These are phyloP conservation scores for Malassezia slooffiae DNA, from an alignment of 1,284 basidiomycete species.

Conservation along the genomic window DNA sequence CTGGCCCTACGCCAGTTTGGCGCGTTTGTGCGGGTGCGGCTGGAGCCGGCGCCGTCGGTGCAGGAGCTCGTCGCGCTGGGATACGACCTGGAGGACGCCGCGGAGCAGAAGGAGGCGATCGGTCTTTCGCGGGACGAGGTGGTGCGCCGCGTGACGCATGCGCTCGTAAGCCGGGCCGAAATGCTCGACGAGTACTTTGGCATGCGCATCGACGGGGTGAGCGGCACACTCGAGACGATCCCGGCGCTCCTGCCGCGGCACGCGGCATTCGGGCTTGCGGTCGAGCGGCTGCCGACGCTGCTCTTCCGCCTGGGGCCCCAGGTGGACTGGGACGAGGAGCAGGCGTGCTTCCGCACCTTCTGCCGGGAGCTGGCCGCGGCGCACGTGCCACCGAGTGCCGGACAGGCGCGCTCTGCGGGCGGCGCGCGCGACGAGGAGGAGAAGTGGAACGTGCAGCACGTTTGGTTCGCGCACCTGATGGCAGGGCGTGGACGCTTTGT, in stretches of 20 bases:
- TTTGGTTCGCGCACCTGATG: conserved; percentile 35
- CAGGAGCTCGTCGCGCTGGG: conserved; percentile 65
- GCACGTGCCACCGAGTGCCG: conserved; percentile 17
- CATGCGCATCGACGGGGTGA: conserved; percentile 51
- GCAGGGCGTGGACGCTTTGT: conserved; percentile 7
- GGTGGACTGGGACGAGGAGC: conserved; percentile 79
- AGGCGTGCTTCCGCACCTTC: conserved; percentile 72
- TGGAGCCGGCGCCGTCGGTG: conserved; percentile 71
- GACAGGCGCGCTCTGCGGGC: conserved; percentile 8
- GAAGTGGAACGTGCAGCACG: conserved; percentile 21
- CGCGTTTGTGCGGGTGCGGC: conserved; percentile 58
- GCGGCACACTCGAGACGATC: conserved; percentile 61
- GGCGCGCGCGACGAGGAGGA: conserved; percentile 9
- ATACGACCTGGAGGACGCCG: conserved; percentile 57
- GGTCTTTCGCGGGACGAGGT: conserved; percentile 52
- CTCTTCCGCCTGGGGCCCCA: conserved; percentile 48
- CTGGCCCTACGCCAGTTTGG: conserved; percentile 85
- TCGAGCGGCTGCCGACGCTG: conserved; percentile 49
- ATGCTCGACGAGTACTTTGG: conserved; percentile 93
- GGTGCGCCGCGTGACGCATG: conserved; percentile 48
- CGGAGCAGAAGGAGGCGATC: conserved; percentile 24
- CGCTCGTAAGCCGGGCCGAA: conserved; percentile 54
- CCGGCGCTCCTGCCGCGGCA: conserved; percentile 72
- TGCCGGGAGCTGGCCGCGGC: conserved; percentile 63
- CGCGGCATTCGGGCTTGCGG: conserved; percentile 71